Evolutionary conservation across 768 basidiomycete genomes (phyloP), one percentile per base, ranked within the genome.

Genomic region (Collybia sordida): DNA sequence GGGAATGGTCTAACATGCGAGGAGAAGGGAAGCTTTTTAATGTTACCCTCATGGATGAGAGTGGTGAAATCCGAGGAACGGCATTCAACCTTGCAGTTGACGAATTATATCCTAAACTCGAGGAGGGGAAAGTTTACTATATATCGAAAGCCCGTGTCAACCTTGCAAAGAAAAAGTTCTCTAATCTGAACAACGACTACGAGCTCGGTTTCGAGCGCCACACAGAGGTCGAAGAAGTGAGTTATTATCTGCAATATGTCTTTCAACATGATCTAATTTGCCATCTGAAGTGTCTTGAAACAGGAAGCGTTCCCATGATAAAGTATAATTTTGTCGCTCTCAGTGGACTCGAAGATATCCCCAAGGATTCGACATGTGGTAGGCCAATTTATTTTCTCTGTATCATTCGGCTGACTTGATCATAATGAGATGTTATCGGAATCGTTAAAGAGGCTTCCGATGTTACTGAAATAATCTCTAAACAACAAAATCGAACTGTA

Each of bases 11-110:
- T 3, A 98, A 96, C 65, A 73, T 79, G 52, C 78, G 84, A 9
- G 97, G 97, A 25, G 97, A 98, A 59, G 96, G 97, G 31, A 94
- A 98, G 64, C 74, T 98, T 14, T 98, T 99, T 73, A 93, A 78
- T 58, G 85, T 93, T 15, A 95, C 87, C 0, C 68, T 98, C 22
- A 93, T 98, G 89, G 97, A 99, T 56, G 93, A 98, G 51, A 85
- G 91, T 14, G 93, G 92, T 47, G 87, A 88, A 70, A 98, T 99
- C 62, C 79, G 86, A 49, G 96, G 79, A 1, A 98, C 96, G 1
- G 95, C 74, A 7, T 98, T 98, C 75, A 98, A 98, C 61, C 70
- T 81, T 9, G 85, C 79, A 8, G 93, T 87, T 34, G 92, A 94
- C 59, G 81, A 83, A 31, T 76, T 95, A 34, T 95, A 87, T 68